Evolutionary conservation across 805 yeast genomes (phyloP).

Genomic region (Saccharomycopsis fermentans): DNA sequence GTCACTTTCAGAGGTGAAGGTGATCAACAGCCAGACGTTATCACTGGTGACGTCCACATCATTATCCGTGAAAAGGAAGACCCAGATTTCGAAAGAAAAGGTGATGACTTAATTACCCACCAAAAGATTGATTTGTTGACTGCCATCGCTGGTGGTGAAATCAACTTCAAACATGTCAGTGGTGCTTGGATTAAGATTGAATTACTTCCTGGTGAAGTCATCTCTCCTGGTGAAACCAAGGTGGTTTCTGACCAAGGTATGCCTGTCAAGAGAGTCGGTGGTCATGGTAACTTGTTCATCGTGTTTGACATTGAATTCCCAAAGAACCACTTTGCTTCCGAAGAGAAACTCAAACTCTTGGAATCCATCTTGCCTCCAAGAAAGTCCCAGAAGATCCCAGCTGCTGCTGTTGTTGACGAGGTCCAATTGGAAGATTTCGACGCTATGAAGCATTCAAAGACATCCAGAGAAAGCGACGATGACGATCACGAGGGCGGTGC

Average conservation of each 20-base stretch:
- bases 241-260: constrained; percentile 91
- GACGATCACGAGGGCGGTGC: constrained; percentile 50
- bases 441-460: constrained; percentile 44
- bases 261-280: constrained; percentile 89
- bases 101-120: constrained; percentile 75
- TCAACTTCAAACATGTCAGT: constrained; percentile 79
- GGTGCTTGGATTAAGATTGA: constrained; percentile 83
- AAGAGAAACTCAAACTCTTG: constrained; percentile 61
- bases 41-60: constrained; percentile 95
- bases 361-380: constrained; percentile 77
- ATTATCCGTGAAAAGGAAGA: constrained; percentile 88
- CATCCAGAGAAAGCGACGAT: constrained; percentile 40
- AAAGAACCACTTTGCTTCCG: constrained; percentile 54
- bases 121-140: constrained; percentile 87
- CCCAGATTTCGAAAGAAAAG: constrained; percentile 72
- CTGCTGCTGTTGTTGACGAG: constrained; percentile 70
- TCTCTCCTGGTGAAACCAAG: constrained; percentile 72
- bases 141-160: constrained; percentile 92
- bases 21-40: constrained; percentile 89
- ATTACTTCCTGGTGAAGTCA: constrained; percentile 86
- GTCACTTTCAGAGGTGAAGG: constrained; percentile 92
- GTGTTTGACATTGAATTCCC: constrained; percentile 91
- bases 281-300: constrained; percentile 76
- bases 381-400: constrained; percentile 46
- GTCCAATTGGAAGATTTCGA: constrained; percentile 62